A percentile compares a stretch with the other conserved stretches of the same genome.
Conservation (phyloP, 805 yeast genomes). For the Komagataella pastoris region DNA sequence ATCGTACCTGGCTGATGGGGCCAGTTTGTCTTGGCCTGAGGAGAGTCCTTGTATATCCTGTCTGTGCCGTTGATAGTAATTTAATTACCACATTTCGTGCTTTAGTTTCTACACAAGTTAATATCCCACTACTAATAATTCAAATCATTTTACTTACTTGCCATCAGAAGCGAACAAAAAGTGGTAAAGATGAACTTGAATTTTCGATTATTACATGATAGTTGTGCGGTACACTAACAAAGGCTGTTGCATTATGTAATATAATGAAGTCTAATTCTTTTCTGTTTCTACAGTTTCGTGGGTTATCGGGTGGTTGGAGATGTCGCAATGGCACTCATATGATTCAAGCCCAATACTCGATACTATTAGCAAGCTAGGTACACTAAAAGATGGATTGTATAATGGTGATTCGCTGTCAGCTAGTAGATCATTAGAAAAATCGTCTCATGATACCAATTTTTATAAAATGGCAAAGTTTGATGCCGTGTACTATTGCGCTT, state of each 20-base stretch:
- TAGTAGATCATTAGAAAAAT: constrained; percentile 5
- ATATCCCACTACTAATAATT: not conserved
- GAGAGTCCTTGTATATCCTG: constrained; percentile 78
- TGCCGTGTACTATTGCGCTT: constrained; percentile 17
- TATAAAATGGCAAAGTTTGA: constrained; percentile 14
- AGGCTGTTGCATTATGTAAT: not conserved
- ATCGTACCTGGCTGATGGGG: constrained; percentile 66
- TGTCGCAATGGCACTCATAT: not conserved
- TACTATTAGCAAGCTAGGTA: not conserved
- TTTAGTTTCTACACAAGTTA: constrained; percentile 35
- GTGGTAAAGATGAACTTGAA: not conserved
- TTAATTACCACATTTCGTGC: constrained; percentile 74
- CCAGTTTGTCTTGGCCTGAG: constrained; percentile 74
- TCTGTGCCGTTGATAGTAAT: constrained; percentile 77
- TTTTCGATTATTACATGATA: not conserved
- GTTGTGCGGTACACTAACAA: not conserved
- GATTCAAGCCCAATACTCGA: not conserved
- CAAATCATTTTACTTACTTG: constrained; percentile 7
- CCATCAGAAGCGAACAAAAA: constrained; percentile 5
- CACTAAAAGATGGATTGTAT: not conserved
- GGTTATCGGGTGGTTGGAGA: constrained; percentile 1
- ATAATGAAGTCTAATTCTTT: not conserved
- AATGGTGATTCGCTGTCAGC: not conserved
- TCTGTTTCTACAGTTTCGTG: not conserved
- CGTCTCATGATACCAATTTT: constrained; percentile 14